Evolutionary conservation across 805 yeast genomes (phyloP).

Genomic region (Ogataea degrootiae): DNA sequence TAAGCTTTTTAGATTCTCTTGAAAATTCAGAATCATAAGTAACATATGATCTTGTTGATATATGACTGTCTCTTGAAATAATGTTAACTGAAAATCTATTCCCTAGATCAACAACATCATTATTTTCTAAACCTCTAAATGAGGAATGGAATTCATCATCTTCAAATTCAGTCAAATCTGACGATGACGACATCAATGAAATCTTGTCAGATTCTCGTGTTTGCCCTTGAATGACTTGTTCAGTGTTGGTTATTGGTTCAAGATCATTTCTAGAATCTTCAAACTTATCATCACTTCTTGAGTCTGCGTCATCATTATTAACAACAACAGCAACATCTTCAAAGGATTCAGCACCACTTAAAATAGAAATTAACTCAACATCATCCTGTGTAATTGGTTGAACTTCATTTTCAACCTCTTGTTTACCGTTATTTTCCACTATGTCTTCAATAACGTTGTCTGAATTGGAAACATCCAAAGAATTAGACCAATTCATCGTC

Average conservation of each 20-base stretch:
- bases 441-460: conserved; percentile 13
- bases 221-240: too few relatives aligned
- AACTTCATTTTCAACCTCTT: neutral
- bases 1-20: conserved; percentile 1
- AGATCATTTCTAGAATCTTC: conserved; percentile 5
- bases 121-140: neutral
- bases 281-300: neutral
- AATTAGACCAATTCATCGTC: conserved; percentile 34
- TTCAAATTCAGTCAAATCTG: too few relatives aligned
- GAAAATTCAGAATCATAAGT: conserved; percentile 59
- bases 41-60: conserved; percentile 44
- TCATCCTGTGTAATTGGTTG: conserved; percentile 14
- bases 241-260: neutral
- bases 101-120: conserved; percentile 2
- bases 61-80: conserved; percentile 33
- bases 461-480: conserved; percentile 23
- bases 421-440: conserved; percentile 7
- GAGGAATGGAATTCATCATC: neutral
- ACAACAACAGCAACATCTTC: neutral
- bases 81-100: conserved; percentile 24
- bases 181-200: too few relatives aligned
- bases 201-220: too few relatives aligned
- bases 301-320: neutral
- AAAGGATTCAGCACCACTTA: conserved; percentile 1
- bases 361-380: conserved; percentile 12